phyloP scores from a whole-genome alignment of 2,329 filamentous ascomycete species.

The Malbranchea cinnamomea region DNA sequence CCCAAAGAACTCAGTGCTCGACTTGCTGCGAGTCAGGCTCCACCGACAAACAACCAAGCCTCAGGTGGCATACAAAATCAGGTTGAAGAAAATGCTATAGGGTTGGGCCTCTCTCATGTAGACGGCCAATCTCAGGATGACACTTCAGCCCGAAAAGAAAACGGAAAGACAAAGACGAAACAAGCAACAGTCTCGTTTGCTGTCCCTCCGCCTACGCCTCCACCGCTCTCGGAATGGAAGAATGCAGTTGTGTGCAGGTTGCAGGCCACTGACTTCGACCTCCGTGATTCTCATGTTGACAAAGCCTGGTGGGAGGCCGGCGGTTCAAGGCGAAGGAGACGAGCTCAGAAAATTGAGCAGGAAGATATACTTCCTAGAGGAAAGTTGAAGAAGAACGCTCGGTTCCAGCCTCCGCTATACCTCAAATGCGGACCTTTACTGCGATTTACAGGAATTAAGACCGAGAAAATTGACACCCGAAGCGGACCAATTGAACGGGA shows the following conservation, averaged over 20 bases:
- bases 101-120: no score
- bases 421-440: constrained; percentile 83
- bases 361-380: constrained; percentile 18
- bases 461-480: constrained; percentile 19
- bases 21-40: background rate
- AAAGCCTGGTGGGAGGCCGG: constrained; percentile 65
- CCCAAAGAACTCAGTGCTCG: constrained; percentile 4
- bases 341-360: constrained; percentile 28
- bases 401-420: constrained; percentile 70
- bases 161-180: constrained; percentile 19
- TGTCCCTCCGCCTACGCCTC: constrained; percentile 31
- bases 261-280: constrained; percentile 43
- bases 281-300: constrained; percentile 34
- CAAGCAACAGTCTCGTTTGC: constrained; percentile 31
- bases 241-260: constrained; percentile 50
- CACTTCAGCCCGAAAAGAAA: constrained; percentile 11
- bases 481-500: constrained; percentile 44
- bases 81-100: no score
- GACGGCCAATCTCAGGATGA: constrained; percentile 9
- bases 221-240: constrained; percentile 48
- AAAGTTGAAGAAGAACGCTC: constrained; percentile 33
- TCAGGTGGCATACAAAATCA: background rate
- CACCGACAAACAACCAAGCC: background rate
- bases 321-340: constrained; percentile 29
- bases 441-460: constrained; percentile 76